A percentile compares a stretch with the other conserved stretches of the same genome.
These are phyloP conservation scores for Yarrowia sp. DNA, from an alignment of 805 yeast genomes.

Conservation along the genomic window DNA sequence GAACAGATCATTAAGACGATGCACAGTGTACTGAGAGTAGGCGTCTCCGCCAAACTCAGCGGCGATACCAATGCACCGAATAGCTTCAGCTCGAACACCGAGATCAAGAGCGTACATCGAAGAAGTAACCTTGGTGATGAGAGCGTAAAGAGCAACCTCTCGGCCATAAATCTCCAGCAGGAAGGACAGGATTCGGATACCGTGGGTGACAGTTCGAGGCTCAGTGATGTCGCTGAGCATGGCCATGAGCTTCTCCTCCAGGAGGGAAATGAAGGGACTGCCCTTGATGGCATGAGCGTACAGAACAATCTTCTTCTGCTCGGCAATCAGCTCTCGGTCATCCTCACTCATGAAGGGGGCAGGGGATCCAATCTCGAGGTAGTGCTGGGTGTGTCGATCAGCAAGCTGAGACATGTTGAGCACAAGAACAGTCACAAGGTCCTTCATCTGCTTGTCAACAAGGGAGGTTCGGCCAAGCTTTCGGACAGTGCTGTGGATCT, in stretches of 20 bases:
- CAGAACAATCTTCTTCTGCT: conserved; percentile 84
- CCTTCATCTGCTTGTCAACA: conserved; percentile 16
- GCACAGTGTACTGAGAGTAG: conserved; percentile 50
- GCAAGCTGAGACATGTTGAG: conserved; percentile 19
- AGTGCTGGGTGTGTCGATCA: conserved; percentile 7
- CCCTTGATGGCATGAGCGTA: conserved; percentile 22
- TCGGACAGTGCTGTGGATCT: conserved; percentile 16
- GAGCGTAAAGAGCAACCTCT: conserved; percentile 1
- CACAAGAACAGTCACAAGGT: not conserved
- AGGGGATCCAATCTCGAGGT: not conserved
- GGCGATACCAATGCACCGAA: conserved; percentile 56
- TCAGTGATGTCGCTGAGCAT: conserved; percentile 52
- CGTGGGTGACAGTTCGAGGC: conserved; percentile 82
- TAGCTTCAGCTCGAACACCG: conserved; percentile 1
- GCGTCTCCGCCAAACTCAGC: conserved; percentile 74
- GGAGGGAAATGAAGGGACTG: conserved; percentile 80
- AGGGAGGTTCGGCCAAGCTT: conserved; percentile 12
- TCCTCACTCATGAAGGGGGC: conserved; percentile 48
- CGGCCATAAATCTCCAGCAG: conserved; percentile 13
- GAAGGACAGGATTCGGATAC: conserved; percentile 42
- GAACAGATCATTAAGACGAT: conserved; percentile 60
- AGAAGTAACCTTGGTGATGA: conserved; percentile 15
- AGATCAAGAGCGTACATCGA: conserved; percentile 12
- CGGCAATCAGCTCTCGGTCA: conserved; percentile 91
- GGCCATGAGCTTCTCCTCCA: conserved; percentile 91